A percentile compares a stretch with the other conserved stretches of the same genome.
phyloP scores from a whole-genome alignment of 164 flowering plant species.

The Magnolia officinalis region DNA sequence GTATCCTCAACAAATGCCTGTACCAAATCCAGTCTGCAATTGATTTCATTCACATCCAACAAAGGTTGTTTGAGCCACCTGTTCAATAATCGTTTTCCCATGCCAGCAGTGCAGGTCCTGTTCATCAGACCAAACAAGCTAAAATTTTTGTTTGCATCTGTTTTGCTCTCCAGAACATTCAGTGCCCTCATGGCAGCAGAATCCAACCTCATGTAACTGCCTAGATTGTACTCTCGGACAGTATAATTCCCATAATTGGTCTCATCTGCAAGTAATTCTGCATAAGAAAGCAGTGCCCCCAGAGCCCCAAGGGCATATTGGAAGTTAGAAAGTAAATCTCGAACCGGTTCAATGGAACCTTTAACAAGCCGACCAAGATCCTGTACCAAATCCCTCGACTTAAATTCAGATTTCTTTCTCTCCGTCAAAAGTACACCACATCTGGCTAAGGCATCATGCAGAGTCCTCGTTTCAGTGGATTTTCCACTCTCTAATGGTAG shows the following conservation, averaged over 20 bases:
- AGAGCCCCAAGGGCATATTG: constrained; percentile 76
- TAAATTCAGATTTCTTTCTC: constrained; percentile 81
- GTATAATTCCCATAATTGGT: constrained; percentile 75
- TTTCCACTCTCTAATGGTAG: constrained; percentile 65
- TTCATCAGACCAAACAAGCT: constrained; percentile 96
- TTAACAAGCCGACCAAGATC: constrained; percentile 88
- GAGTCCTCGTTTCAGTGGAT: constrained; percentile 41
- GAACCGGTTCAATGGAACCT: constrained; percentile 79
- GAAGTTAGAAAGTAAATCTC: constrained; percentile 70
- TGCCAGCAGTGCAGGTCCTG: constrained; percentile 97
- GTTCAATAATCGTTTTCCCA: constrained; percentile 88
- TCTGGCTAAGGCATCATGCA: constrained; percentile 67
- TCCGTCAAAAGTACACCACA: constrained; percentile 89
- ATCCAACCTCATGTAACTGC: constrained; percentile 87
- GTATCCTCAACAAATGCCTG: constrained; percentile 94
- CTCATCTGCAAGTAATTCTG: constrained; percentile 85
- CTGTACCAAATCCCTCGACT: constrained; percentile 71
- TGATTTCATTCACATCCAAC: constrained; percentile 74
- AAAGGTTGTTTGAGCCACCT: constrained; percentile 98
- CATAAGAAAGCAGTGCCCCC: constrained; percentile 72
- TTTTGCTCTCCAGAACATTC: constrained; percentile 90
- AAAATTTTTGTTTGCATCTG: constrained; percentile 93
- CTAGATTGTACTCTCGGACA: constrained; percentile 54
- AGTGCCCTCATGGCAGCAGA: constrained; percentile 95
- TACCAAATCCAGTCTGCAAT: constrained; percentile 74